Percentiles rank a stretch among this genome's conserved stretches.
phyloP scores from a whole-genome alignment of 176 grass and related monocot species.

The Oryza coarctata region DNA sequence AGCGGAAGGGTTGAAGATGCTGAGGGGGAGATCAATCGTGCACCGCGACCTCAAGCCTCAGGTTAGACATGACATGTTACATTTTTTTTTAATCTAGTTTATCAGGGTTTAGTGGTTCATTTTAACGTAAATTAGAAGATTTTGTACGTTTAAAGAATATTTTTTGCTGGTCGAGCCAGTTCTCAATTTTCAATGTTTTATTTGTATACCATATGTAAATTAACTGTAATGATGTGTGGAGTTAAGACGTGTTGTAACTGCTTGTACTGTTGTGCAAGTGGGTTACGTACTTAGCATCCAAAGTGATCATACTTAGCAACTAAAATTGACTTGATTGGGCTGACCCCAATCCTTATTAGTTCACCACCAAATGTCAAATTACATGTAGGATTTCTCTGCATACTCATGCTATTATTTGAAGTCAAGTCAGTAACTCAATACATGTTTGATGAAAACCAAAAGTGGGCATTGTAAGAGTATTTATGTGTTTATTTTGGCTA shows the following conservation, averaged over 20 bases:
- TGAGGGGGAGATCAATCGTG: slow-evolving; percentile 53
- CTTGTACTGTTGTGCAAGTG: slow-evolving; percentile 18
- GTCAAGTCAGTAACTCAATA: background rate
- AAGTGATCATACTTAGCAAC: background rate
- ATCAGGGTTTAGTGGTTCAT: background rate
- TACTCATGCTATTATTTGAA: background rate
- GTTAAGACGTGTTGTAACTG: background rate
- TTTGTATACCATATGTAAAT: slow-evolving; percentile 1
- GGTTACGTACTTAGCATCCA: slow-evolving; percentile 10
- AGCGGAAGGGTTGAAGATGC: slow-evolving; percentile 66
- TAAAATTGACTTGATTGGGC: background rate
- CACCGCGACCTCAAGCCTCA: slow-evolving; percentile 80
- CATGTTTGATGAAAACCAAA: background rate
- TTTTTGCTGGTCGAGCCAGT: background rate
- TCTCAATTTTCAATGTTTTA: background rate
- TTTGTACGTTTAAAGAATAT: background rate
- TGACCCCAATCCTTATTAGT: background rate
- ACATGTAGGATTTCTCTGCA: background rate
- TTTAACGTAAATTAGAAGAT: background rate
- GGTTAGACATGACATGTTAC: slow-evolving; percentile 38
- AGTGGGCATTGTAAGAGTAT: background rate
- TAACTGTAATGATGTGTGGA: background rate
- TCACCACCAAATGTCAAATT: background rate
- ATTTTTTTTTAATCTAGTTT: background rate
- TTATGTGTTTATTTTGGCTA: slow-evolving; percentile 6